Evolutionary conservation across 768 basidiomycete species (phyloP), one percentile per base, ranked within the genome.

Genomic region (Lentinula sp.): DNA sequence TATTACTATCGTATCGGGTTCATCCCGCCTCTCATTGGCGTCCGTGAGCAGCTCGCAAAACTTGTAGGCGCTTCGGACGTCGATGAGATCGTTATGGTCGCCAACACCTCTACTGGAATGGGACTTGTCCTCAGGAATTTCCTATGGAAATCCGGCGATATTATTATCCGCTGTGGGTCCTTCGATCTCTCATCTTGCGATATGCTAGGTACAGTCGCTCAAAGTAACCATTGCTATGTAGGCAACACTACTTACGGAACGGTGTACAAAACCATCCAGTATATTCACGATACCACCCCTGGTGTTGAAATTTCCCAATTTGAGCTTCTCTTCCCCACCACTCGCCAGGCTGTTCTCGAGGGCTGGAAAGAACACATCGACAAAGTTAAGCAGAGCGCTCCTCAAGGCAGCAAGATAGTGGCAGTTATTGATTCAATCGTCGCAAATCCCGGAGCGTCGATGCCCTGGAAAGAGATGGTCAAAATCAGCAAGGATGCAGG

Each of bases 111-210:
- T 0, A 77, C 81, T 63, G 88, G 83, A 2, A 64, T 93, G 37
- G 84, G 85, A 64, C 88, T 84, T 8, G 74, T 93, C 54, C 68
- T 91, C 35, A 74, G 79, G 49, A 91, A 92, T 61, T 75, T 93
- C 35, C 73, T 80, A 43, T 91, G 87, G 88, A 74, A 80, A 37
- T 68, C 81, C 52, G 84, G 81, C 0, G 91, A 94, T 70, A 72
- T 88, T 10, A 77, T 94, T 56, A 72, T 92, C 46, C 75, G 71
- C 15, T 82, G 88, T 89, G 66, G 49, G 81, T 76, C 23, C 31
- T 31, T 13, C 28, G 28, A 35, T 15, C 13, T 15, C 18, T 13
- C 16, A 39, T 34, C 32, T 28, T 23, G 50, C 10, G 11, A 11
- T 23, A 34, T 56, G 21, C 37, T 37, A 45, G 9, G 23, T 28